phyloP scores from a whole-genome alignment of 106 monocot species.

The Allium cepa region DNA sequence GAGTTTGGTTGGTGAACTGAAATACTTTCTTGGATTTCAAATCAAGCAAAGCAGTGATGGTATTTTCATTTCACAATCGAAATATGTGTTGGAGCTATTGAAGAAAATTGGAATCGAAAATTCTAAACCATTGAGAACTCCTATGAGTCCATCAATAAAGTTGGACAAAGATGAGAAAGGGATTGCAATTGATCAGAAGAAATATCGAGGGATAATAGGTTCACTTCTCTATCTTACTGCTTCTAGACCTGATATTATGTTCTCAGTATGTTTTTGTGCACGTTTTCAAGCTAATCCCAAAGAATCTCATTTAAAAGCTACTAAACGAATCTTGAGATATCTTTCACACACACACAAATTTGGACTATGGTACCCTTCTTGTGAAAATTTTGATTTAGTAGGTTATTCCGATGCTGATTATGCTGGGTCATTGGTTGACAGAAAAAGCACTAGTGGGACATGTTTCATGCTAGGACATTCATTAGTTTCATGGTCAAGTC shows the following conservation, averaged over 20 bases:
- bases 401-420: slow-evolving; percentile 2
- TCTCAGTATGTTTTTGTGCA: background rate
- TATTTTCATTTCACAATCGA: background rate
- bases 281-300: background rate
- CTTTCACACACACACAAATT: background rate
- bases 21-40: slow-evolving; percentile 4
- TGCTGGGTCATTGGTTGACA: background rate
- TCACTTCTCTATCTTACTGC: background rate
- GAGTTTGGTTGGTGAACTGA: slow-evolving; percentile 11
- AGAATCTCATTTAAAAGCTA: background rate
- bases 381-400: background rate
- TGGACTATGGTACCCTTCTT: background rate
- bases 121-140: background rate
- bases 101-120: background rate
- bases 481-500: slow-evolving; percentile 1
- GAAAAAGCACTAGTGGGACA: background rate
- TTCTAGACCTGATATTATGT: slow-evolving; percentile 3
- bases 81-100: slow-evolving; percentile 1
- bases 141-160: background rate
- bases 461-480: no score
- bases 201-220: slow-evolving; percentile 4
- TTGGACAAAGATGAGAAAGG: background rate
- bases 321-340: background rate
- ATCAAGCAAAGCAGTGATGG: slow-evolving; percentile 1
- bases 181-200: background rate